These are phyloP conservation scores for Microdochium bolleyi DNA, from an alignment of 2,329 filamentous ascomycete species.

Conservation along the genomic window DNA sequence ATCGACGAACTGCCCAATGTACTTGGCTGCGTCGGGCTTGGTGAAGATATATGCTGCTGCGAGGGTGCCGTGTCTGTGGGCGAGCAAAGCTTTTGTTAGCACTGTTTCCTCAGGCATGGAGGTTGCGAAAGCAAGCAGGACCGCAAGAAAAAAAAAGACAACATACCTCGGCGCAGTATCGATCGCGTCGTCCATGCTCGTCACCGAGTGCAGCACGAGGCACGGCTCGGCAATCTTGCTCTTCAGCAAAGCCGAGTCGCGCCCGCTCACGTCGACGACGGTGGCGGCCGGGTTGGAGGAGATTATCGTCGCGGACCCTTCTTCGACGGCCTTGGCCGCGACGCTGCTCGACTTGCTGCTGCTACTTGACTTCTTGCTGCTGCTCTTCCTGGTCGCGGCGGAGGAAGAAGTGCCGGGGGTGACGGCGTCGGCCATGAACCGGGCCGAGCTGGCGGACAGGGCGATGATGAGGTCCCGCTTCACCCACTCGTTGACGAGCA, in stretches of 20 bases:
- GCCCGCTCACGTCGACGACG: conserved; percentile 1
- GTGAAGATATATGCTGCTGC: conserved; percentile 46
- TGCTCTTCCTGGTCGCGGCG: conserved; percentile 35
- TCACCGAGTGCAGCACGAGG: conserved; percentile 36
- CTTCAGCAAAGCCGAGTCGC: conserved; percentile 18
- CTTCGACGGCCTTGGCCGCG: background rate
- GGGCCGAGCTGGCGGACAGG: conserved; percentile 43
- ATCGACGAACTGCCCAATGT: conserved; percentile 47
- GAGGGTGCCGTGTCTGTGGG: conserved; percentile 14
- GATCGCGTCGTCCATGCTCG: conserved; percentile 46
- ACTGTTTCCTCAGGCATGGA: background rate
- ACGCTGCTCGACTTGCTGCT: background rate
- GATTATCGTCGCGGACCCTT: background rate
- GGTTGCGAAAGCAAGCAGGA: too few relatives aligned
- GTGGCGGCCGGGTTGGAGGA: background rate
- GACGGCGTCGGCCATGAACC: conserved; percentile 35
- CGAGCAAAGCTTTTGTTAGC: background rate
- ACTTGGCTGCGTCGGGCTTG: conserved; percentile 41
- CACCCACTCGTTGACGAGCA: conserved; percentile 57
- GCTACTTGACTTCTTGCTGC: conserved; percentile 36
- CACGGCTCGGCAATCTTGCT: conserved; percentile 31
- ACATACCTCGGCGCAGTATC: conserved; percentile 29
- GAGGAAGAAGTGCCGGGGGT: conserved; percentile 55
- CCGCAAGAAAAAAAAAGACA: conserved; percentile 7
- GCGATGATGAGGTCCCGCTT: conserved; percentile 38